phyloP scores from a whole-genome alignment of 176 grass and related monocot genomes.

The Carex myosuroides region DNA sequence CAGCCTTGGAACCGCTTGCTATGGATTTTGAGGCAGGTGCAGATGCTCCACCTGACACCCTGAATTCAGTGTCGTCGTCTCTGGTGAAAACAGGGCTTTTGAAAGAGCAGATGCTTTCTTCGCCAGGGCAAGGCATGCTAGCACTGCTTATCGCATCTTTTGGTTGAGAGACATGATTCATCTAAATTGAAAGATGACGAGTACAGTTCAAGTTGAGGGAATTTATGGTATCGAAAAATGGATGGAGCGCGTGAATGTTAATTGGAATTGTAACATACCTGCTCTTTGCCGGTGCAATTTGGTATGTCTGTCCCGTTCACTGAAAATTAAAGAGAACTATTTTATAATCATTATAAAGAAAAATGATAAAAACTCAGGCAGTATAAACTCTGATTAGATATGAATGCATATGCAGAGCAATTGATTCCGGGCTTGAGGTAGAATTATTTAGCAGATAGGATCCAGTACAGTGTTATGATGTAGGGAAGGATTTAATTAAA shows the following conservation, averaged over 20 bases:
- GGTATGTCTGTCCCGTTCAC: constrained; percentile 30
- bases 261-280: constrained; percentile 29
- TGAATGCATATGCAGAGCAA: neutral
- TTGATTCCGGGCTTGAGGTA: neutral
- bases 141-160: constrained; percentile 43
- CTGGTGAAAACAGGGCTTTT: constrained; percentile 39
- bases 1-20: constrained; percentile 35
- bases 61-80: constrained; percentile 40
- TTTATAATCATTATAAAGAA: constrained; percentile 20
- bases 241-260: neutral
- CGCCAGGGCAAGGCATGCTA: constrained; percentile 40
- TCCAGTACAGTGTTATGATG: neutral
- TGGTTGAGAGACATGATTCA: constrained; percentile 28
- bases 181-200: constrained; percentile 27
- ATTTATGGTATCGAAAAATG: neutral
- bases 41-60: constrained; percentile 41
- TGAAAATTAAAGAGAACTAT: constrained; percentile 28
- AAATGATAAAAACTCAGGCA: neutral
- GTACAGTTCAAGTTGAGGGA: constrained; percentile 4
- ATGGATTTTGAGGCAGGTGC: constrained; percentile 49
- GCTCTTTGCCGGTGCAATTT: constrained; percentile 19
- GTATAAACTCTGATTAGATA: neutral
- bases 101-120: constrained; percentile 94
- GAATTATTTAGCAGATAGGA: neutral
- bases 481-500: neutral